A percentile compares a stretch with the other conserved stretches of the same genome.
Conservation (phyloP, 495 filamentous ascomycete species). For the Haplographium delicatum region DNA sequence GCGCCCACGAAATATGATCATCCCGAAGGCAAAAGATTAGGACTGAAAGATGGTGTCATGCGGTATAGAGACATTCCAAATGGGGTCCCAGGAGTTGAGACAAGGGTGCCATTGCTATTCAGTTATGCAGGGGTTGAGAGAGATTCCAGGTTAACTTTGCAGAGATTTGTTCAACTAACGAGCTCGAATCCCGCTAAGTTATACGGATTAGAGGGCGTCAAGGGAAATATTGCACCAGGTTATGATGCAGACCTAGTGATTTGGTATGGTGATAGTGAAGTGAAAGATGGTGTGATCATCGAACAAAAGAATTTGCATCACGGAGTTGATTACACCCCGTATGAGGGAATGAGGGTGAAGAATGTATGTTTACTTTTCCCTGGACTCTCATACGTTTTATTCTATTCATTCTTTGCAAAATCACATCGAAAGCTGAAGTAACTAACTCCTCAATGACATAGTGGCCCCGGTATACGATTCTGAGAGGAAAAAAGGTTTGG, state of each 20-base stretch:
- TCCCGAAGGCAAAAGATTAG: slow-evolving; percentile 34
- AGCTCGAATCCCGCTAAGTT: slow-evolving; percentile 50
- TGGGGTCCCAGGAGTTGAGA: slow-evolving; percentile 50
- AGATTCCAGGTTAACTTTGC: slow-evolving; percentile 34
- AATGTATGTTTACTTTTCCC: too few species aligned
- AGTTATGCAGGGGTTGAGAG: slow-evolving; percentile 22
- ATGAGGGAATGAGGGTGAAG: slow-evolving; percentile 29
- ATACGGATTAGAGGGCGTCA: slow-evolving; percentile 44
- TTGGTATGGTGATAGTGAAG: slow-evolving; percentile 31
- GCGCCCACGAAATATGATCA: slow-evolving; percentile 36
- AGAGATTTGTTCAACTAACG: slow-evolving; percentile 50
- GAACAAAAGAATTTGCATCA: slow-evolving; percentile 28
- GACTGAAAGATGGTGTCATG: slow-evolving; percentile 22
- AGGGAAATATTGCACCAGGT: slow-evolving; percentile 46
- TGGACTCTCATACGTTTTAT: too few species aligned
- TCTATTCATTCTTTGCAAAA: too few species aligned
- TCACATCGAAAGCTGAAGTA: too few species aligned
- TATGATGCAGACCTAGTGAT: slow-evolving; percentile 43
- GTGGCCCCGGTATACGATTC: slow-evolving; percentile 32
- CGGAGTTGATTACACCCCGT: slow-evolving; percentile 32
- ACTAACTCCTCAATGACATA: too few species aligned
- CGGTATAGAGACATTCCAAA: slow-evolving; percentile 42
- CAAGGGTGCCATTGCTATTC: slow-evolving; percentile 42
- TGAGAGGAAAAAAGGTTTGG: slow-evolving; percentile 31
- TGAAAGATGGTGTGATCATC: slow-evolving; percentile 21